These are phyloP conservation scores for Volvox carteri DNA, from an alignment of 163 green algal species.

Conservation along the genomic window DNA sequence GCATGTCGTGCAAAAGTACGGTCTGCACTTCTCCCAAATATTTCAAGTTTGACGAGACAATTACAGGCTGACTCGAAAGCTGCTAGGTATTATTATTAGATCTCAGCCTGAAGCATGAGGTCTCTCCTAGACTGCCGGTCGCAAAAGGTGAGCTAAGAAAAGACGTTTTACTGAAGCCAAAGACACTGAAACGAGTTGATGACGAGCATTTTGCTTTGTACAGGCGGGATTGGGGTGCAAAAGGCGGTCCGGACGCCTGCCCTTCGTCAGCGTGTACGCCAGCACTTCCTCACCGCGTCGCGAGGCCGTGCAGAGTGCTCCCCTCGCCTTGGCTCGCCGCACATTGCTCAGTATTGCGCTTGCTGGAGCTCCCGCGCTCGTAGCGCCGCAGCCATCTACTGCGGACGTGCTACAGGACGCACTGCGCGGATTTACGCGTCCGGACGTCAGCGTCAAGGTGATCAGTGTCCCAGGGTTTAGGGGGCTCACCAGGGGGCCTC, in stretches of 20 bases:
- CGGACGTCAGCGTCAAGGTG: slow-evolving; percentile 24
- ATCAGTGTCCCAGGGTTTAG: neutral
- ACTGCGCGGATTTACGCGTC: slow-evolving; percentile 7
- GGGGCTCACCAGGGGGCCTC: neutral
- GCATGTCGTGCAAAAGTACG: too few species aligned
- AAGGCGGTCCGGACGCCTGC: neutral
- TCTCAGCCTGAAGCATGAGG: too few species aligned
- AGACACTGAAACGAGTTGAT: too few species aligned
- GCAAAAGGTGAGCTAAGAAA: too few species aligned
- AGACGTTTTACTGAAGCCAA: too few species aligned
- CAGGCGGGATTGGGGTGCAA: too few species aligned
- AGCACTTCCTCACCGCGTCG: neutral
- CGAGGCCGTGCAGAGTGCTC: neutral
- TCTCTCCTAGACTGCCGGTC: too few species aligned
- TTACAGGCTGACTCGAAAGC: too few species aligned
- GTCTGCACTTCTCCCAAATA: too few species aligned
- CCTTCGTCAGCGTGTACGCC: neutral
- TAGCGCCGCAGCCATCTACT: neutral
- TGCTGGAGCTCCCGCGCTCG: neutral
- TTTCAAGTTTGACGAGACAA: too few species aligned
- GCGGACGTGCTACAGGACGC: slow-evolving; percentile 6
- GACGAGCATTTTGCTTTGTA: too few species aligned
- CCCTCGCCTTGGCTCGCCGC: neutral
- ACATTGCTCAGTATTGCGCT: neutral
- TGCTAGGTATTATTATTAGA: too few species aligned